Base-by-base conservation (phyloP, 2,329 filamentous ascomycete species). In the Calonectria pauciramosa region DNA sequence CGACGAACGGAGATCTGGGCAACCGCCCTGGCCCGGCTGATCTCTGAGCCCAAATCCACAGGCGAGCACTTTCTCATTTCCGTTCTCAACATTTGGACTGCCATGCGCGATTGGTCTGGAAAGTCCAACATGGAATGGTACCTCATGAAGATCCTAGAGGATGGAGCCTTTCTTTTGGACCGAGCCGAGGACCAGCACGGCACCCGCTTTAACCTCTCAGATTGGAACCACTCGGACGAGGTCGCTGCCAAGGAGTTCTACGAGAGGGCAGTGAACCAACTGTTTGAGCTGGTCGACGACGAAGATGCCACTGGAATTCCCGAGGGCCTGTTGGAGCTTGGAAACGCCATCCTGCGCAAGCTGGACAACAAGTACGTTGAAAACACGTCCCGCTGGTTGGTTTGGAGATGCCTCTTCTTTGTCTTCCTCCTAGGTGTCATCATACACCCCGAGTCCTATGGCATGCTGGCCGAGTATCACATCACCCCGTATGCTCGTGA, bases 371-470 rank as follows among this genome's bases (percentile, higher is more conserved):
- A 94, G 78, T 91, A 91, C 77, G 92, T 94, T 75, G 93, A 94
- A 78, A 92, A 91, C 78, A 95, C 95, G 49, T 92, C 95, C 76
- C 93, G 93, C 79, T 97, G 96, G 88, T 91, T 99, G 78, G 93
- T 98, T 76, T 95, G 94, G 80, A 94, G 96, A 82, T 99, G 96
- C 93, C 93, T 98, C 76, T 98, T 99, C 84, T 94, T 95, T 76
- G 93, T 94, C 67, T 98, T 97, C 85, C 88, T 99, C 44, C 90
- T 95, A 60, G 94, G 94, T 80, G 93, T 95, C 68, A 91, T 99
- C 81, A 94, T 95, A 63, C 94, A 97, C 81, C 97, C 97, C 14
- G 97, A 99, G 90, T 96, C 90, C 68, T 90, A 92, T 78, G 91
- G 92, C 70, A 91, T 94, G 87, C 93, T 99, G 88, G 91, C 95